These are phyloP conservation scores for Chernovozyma aurita DNA, from an alignment of 1,139 yeast species.

Conservation along the genomic window DNA sequence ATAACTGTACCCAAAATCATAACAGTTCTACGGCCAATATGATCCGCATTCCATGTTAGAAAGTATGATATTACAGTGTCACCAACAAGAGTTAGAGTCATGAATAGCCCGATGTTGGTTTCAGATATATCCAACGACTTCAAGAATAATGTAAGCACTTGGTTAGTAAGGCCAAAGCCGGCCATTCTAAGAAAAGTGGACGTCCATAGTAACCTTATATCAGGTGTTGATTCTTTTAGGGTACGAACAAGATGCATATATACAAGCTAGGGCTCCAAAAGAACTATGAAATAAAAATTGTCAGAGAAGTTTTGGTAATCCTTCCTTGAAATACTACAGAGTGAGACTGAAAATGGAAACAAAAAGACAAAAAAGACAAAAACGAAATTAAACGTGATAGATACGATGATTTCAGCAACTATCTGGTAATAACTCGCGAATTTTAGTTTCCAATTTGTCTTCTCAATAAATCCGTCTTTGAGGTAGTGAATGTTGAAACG, in stretches of 20 bases:
- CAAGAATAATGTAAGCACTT: slow-evolving; percentile 69
- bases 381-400: no score
- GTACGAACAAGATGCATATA: slow-evolving; percentile 25
- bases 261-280: no score
- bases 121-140: slow-evolving; percentile 54
- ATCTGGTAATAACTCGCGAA: no score
- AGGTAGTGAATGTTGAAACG: no score
- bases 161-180: slow-evolving; percentile 80
- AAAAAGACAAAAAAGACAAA: background rate
- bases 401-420: no score
- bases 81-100: slow-evolving; percentile 79
- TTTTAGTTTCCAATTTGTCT: no score
- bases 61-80: slow-evolving; percentile 70
- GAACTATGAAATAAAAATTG: background rate
- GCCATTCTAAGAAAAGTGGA: slow-evolving; percentile 71
- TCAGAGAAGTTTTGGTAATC: no score
- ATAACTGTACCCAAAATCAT: slow-evolving; percentile 61
- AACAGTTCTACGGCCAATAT: slow-evolving; percentile 66
- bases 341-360: no score
- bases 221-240: slow-evolving; percentile 31
- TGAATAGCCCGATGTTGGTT: slow-evolving; percentile 65
- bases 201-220: slow-evolving; percentile 62
- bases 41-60: slow-evolving; percentile 76
- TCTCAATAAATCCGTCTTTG: no score
- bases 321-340: no score